These are phyloP conservation scores for Coniochaeta ligniaria DNA, from an alignment of 2,329 filamentous ascomycete genomes.

Conservation along the genomic window DNA sequence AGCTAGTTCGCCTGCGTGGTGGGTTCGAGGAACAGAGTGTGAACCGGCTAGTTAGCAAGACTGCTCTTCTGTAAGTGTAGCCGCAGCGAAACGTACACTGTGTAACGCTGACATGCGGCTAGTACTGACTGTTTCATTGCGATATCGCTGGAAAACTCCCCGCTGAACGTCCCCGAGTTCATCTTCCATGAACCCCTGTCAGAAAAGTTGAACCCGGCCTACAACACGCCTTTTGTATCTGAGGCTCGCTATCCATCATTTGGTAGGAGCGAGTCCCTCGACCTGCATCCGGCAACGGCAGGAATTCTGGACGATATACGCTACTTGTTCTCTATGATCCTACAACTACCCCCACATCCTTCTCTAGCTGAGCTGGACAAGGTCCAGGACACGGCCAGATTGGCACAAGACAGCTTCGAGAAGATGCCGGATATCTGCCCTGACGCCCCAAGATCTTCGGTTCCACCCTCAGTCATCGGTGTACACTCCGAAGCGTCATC, in stretches of 20 bases:
- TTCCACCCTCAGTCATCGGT: background rate
- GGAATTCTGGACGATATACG: conserved; percentile 45
- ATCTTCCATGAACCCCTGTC: conserved; percentile 32
- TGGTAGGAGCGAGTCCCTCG: conserved; percentile 27
- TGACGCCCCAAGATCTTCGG: background rate
- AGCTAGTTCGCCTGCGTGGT: conserved; percentile 40
- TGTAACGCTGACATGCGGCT: background rate
- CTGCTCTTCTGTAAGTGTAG: conserved; percentile 36
- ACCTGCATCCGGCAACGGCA: conserved; percentile 36
- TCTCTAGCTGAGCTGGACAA: conserved; percentile 27
- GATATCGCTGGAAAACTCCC: conserved; percentile 36
- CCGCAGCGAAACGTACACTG: background rate
- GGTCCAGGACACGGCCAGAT: conserved; percentile 28
- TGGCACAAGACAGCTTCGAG: conserved; percentile 30
- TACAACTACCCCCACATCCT: conserved; percentile 27
- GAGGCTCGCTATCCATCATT: conserved; percentile 32
- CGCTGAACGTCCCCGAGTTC: conserved; percentile 34
- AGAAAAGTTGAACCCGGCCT: conserved; percentile 20
- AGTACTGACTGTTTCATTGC: conserved; percentile 42
- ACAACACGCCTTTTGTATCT: conserved; percentile 41
- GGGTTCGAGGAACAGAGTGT: conserved; percentile 38
- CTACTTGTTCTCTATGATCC: conserved; percentile 33
- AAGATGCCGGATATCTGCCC: conserved; percentile 15
- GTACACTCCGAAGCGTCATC: background rate
- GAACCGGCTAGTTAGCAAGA: conserved; percentile 38